phyloP scores from a whole-genome alignment of 257 asterid species.

The Nicotiana obtusifolia region DNA sequence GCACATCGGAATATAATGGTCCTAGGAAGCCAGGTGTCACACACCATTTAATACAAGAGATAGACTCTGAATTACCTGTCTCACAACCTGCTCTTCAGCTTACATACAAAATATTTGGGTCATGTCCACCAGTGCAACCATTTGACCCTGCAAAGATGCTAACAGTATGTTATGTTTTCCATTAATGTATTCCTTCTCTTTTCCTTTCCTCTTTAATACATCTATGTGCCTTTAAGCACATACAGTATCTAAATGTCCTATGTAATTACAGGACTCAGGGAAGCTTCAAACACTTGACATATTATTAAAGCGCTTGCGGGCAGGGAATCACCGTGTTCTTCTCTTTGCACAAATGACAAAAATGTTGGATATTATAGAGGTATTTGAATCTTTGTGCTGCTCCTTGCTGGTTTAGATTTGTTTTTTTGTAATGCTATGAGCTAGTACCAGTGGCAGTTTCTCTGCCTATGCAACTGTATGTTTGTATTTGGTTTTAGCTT shows the following conservation, averaged over 20 bases:
- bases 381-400: conserved; percentile 22
- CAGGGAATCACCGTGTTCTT: conserved; percentile 84
- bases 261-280: conserved; percentile 81
- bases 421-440: not conserved
- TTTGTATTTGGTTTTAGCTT: not conserved
- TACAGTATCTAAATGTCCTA: conserved; percentile 7
- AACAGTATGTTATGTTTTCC: conserved; percentile 43
- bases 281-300: conserved; percentile 95
- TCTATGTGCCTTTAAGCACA: conserved; percentile 10
- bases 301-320: conserved; percentile 82
- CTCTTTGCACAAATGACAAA: conserved; percentile 98
- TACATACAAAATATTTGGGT: conserved; percentile 78
- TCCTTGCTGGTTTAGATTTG: not conserved
- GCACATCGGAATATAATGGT: conserved; percentile 88
- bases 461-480: not conserved
- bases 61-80: conserved; percentile 75
- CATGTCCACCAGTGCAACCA: conserved; percentile 99
- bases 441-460: not conserved
- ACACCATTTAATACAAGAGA: conserved; percentile 86
- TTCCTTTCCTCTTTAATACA: not conserved
- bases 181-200: not conserved
- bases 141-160: conserved; percentile 99
- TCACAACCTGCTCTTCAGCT: conserved; percentile 87
- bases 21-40: conserved; percentile 65
- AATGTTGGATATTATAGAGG: conserved; percentile 96